These are phyloP conservation scores for Bipolaris victoriae DNA, from an alignment of 2,329 filamentous ascomycete species.

Conservation along the genomic window DNA sequence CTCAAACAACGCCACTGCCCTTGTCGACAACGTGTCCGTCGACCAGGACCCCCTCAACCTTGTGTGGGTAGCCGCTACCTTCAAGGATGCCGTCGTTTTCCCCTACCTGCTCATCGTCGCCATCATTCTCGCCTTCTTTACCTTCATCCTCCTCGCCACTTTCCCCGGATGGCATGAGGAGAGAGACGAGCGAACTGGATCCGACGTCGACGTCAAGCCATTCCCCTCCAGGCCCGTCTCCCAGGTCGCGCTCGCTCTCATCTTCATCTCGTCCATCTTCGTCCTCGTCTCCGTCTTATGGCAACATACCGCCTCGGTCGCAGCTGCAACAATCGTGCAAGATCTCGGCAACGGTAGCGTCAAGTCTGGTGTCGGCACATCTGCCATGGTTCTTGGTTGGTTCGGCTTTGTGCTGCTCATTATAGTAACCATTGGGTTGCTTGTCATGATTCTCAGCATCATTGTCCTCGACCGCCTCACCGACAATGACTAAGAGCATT, in stretches of 20 bases:
- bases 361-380: constrained; percentile 85
- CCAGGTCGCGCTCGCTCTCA: constrained; percentile 89
- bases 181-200: constrained; percentile 74
- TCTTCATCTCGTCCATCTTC: constrained; percentile 74
- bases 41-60: constrained; percentile 96
- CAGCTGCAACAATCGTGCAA: constrained; percentile 90
- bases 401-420: constrained; percentile 94
- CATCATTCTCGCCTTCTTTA: constrained; percentile 95
- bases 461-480: constrained; percentile 71
- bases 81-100: constrained; percentile 98
- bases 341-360: constrained; percentile 91
- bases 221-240: constrained; percentile 92
- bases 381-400: constrained; percentile 97
- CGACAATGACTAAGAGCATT: constrained; percentile 44
- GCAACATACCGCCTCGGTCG: constrained; percentile 97
- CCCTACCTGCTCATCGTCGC: constrained; percentile 98
- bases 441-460: constrained; percentile 97
- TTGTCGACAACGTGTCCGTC: constrained; percentile 85
- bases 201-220: constrained; percentile 88
- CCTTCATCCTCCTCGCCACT: constrained; percentile 90
- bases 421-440: constrained; percentile 89
- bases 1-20: constrained; percentile 93
- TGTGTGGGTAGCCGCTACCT: constrained; percentile 95
- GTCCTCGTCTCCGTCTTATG: constrained; percentile 73
- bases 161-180: constrained; percentile 98